Conservation (phyloP, 352 stramenopile species). For the Thalassiosira mediterranea region DNA sequence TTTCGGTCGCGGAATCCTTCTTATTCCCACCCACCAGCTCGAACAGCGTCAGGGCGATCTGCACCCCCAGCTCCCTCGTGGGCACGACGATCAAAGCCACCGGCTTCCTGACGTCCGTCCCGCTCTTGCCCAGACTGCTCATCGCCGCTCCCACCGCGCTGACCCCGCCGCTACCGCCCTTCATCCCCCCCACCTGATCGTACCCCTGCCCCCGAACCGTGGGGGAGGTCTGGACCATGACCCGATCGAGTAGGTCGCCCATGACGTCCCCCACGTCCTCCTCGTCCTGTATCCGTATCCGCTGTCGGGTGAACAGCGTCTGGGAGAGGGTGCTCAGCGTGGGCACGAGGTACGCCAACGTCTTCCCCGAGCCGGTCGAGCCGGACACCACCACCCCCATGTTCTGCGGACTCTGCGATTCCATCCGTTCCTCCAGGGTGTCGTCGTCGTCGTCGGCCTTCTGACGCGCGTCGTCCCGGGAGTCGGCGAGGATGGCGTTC, state of each 20-base stretch:
- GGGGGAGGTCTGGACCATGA: slow-evolving; percentile 68
- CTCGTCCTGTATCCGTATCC: slow-evolving; percentile 72
- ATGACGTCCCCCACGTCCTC: slow-evolving; percentile 75
- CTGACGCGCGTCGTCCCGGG: not conserved
- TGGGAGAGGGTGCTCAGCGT: slow-evolving; percentile 74
- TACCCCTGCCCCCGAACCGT: slow-evolving; percentile 53
- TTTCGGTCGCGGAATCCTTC: slow-evolving; percentile 51
- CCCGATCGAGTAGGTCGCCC: slow-evolving; percentile 67
- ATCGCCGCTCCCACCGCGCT: slow-evolving; percentile 55
- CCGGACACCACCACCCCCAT: slow-evolving; percentile 75
- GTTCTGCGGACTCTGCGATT: slow-evolving; percentile 45
- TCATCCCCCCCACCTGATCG: slow-evolving; percentile 35
- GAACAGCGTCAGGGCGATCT: slow-evolving; percentile 74
- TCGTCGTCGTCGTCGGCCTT: slow-evolving; percentile 30
- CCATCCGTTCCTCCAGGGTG: slow-evolving; percentile 69
- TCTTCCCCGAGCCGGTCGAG: slow-evolving; percentile 64
- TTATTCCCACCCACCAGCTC: slow-evolving; percentile 73
- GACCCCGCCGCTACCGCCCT: slow-evolving; percentile 6
- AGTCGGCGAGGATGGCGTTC: slow-evolving; percentile 42
- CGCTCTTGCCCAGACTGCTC: slow-evolving; percentile 66
- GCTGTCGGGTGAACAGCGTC: slow-evolving; percentile 73
- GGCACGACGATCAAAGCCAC: slow-evolving; percentile 80
- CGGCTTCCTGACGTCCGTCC: slow-evolving; percentile 72
- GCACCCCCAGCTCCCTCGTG: slow-evolving; percentile 74
- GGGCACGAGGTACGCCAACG: slow-evolving; percentile 74